Percentiles rank a stretch among this genome's conserved stretches.
These are phyloP conservation scores for Nidularia sp. DNA, from an alignment of 768 basidiomycete genomes.

Conservation along the genomic window DNA sequence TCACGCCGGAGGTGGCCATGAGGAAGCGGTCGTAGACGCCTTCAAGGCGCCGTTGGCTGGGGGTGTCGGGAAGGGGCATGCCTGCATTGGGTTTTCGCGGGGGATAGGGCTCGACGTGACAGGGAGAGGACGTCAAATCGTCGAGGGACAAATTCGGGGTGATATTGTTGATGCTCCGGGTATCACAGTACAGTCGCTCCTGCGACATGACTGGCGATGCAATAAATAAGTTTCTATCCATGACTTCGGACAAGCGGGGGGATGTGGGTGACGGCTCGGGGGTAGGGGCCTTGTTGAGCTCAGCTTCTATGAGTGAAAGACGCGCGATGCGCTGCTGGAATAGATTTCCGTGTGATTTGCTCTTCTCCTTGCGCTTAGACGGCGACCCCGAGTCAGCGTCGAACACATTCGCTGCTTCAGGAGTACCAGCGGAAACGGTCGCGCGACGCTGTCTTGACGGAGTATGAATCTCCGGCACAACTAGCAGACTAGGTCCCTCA, in stretches of 20 bases:
- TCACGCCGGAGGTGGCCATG: conserved; percentile 79
- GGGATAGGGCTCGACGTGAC: conserved; percentile 64
- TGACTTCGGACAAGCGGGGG: conserved; percentile 57
- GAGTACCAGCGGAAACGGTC: conserved; percentile 66
- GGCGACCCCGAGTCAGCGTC: conserved; percentile 37
- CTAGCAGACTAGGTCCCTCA: conserved; percentile 19
- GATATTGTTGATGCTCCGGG: conserved; percentile 16
- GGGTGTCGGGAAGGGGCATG: conserved; percentile 41
- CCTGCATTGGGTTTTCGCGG: conserved; percentile 33
- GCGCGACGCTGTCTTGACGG: conserved; percentile 51
- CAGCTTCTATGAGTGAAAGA: conserved; percentile 57
- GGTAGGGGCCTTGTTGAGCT: conserved; percentile 46
- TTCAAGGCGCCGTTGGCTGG: conserved; percentile 59
- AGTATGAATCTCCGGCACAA: conserved; percentile 31
- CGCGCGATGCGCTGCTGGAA: conserved; percentile 64
- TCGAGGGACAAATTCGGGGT: conserved; percentile 36
- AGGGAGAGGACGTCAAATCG: conserved; percentile 57
- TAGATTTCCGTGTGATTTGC: conserved; percentile 61
- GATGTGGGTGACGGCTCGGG: conserved; percentile 43
- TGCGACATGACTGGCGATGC: conserved; percentile 41
- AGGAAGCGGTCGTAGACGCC: conserved; percentile 80
- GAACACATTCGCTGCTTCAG: conserved; percentile 34
- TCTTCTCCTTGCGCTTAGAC: conserved; percentile 64
- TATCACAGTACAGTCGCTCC: conserved; percentile 28
- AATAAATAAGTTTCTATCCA: conserved; percentile 70